Percentiles rank a stretch among this genome's conserved stretches.
Evolutionary conservation across 2,329 filamentous ascomycete genomes (phyloP).

Genomic region (Aspergillus eucalypticola): DNA sequence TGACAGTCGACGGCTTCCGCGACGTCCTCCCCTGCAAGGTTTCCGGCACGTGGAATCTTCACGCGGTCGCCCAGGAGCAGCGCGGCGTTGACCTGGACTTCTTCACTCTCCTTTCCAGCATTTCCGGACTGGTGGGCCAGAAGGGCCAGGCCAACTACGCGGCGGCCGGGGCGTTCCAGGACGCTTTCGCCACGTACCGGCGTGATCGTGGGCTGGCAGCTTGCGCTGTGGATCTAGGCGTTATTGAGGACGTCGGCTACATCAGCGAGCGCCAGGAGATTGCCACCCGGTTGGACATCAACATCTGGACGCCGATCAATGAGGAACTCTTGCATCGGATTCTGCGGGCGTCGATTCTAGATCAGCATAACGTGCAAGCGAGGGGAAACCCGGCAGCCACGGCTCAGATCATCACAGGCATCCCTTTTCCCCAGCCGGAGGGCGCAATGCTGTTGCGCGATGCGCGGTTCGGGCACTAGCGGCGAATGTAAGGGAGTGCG

Average conservation of each 20-base stretch:
- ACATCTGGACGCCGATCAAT: no score
- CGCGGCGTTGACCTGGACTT: not conserved
- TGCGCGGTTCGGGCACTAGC: no score
- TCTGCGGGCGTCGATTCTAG: no score
- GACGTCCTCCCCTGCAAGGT: slow-evolving; percentile 35
- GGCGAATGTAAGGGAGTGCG: no score
- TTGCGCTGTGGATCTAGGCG: not conserved
- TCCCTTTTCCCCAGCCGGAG: no score
- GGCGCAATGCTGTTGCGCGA: no score
- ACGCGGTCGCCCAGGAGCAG: slow-evolving; percentile 11
- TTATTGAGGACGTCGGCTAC: not conserved
- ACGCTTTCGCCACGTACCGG: not conserved
- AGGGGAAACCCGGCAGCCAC: no score
- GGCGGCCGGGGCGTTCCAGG: not conserved
- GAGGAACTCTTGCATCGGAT: no score
- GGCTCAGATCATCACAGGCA: no score
- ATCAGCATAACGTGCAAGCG: no score
- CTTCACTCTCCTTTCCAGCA: not conserved
- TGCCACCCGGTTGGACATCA: no score
- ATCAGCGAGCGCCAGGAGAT: not conserved
- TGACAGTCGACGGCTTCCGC: slow-evolving; percentile 36
- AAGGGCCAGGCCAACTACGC: not conserved
- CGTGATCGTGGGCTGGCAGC: no score
- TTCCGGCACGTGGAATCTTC: slow-evolving; percentile 30
- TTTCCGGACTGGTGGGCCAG: not conserved